A percentile compares a stretch with the other conserved stretches of the same genome.
Evolutionary conservation across 768 basidiomycete genomes (phyloP).

Genomic region (Clitopilus hobsonii): DNA sequence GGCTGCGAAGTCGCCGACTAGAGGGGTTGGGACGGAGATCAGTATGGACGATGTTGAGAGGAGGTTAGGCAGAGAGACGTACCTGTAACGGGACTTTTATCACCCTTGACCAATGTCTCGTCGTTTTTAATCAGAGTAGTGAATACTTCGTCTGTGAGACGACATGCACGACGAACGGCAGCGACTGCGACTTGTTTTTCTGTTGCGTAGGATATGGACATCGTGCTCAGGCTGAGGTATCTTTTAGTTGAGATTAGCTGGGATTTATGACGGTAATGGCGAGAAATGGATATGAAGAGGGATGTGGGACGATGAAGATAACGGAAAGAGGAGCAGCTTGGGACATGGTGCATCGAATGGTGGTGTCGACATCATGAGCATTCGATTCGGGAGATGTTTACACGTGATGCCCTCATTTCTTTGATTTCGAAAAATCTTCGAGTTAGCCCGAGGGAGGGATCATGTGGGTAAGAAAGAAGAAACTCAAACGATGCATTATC

Average conservation of each 20-base stretch:
- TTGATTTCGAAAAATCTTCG: background rate
- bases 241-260: conserved; percentile 6
- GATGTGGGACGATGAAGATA: background rate
- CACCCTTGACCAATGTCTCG: conserved; percentile 87
- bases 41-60: background rate
- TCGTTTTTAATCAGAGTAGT: conserved; percentile 74
- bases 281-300: background rate
- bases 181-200: conserved; percentile 83
- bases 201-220: conserved; percentile 50
- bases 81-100: conserved; percentile 92
- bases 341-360: background rate
- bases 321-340: background rate
- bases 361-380: background rate
- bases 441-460: no score
- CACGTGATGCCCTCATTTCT: background rate
- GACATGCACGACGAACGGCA: conserved; percentile 84
- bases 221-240: conserved; percentile 22
- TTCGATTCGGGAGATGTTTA: background rate
- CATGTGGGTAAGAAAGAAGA: background rate
- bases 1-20: conserved; percentile 91
- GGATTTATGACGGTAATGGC: background rate
- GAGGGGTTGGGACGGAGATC: background rate
- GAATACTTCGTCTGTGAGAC: conserved; percentile 82
- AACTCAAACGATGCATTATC: background rate
- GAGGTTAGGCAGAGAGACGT: conserved; percentile 9